These are phyloP conservation scores for Eucalyptus erythrocorys DNA, from an alignment of 345 rosid genomes.

Conservation along the genomic window DNA sequence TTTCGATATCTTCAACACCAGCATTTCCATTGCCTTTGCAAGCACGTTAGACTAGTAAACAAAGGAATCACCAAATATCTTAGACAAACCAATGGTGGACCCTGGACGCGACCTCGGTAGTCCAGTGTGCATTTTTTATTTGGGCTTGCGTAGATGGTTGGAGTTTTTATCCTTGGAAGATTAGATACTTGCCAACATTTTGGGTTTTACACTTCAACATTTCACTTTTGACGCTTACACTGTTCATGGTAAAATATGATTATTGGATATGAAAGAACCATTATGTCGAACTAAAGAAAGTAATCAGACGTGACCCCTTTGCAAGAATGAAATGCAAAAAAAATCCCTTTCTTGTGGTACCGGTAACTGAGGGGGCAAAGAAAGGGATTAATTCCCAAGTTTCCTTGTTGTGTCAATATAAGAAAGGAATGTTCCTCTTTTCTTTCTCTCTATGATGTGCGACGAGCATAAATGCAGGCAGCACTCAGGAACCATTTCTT, in stretches of 20 bases:
- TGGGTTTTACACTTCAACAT: no score
- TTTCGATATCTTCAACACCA: not conserved
- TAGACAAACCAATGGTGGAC: not conserved
- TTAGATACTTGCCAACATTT: no score
- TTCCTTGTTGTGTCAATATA: not conserved
- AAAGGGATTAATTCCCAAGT: not conserved
- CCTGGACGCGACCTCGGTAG: no score
- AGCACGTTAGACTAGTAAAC: not conserved
- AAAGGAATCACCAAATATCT: not conserved
- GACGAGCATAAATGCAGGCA: not conserved
- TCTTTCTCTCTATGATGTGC: not conserved
- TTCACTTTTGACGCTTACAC: no score
- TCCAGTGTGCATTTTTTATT: no score
- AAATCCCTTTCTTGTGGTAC: not conserved
- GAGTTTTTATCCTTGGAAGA: no score
- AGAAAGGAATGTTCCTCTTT: not conserved
- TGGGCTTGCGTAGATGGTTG: no score
- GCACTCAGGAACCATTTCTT: not conserved
- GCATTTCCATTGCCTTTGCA: not conserved
- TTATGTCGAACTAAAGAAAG: not conserved
- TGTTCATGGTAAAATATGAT: no score
- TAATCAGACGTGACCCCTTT: not conserved
- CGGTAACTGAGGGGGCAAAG: not conserved
- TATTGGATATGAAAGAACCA: not conserved
- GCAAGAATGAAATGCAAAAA: not conserved